Conservation (phyloP, 768 basidiomycete species). For the Russula earlei region DNA sequence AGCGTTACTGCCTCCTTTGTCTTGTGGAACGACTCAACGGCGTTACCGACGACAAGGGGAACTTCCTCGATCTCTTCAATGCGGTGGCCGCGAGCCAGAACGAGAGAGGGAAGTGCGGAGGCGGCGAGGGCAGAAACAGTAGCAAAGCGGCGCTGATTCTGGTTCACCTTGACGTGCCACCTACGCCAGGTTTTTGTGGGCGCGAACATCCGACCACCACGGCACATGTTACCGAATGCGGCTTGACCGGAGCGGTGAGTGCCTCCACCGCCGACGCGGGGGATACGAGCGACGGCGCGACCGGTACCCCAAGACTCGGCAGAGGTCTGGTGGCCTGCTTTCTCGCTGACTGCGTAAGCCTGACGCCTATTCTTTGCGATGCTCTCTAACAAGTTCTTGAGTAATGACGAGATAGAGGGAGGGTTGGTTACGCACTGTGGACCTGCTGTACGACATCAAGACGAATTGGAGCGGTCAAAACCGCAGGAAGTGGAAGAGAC, state of each 20-base stretch:
- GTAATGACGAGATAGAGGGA: not conserved
- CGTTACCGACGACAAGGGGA: slow-evolving; percentile 78
- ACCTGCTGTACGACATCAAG: slow-evolving; percentile 97
- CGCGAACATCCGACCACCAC: slow-evolving; percentile 99
- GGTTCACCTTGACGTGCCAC: slow-evolving; percentile 99
- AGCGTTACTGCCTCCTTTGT: slow-evolving; percentile 95
- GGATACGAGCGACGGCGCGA: slow-evolving; percentile 99
- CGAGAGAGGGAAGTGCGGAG: slow-evolving; percentile 94
- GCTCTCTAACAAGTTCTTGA: slow-evolving; percentile 55
- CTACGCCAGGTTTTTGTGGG: slow-evolving; percentile 99
- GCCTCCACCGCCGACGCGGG: slow-evolving; percentile 98
- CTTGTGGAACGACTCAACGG: slow-evolving; percentile 83
- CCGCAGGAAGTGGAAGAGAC: slow-evolving; percentile 89
- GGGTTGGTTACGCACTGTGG: slow-evolving; percentile 75
- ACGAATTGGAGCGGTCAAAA: slow-evolving; percentile 95
- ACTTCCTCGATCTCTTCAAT: slow-evolving; percentile 97
- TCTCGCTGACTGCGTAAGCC: slow-evolving; percentile 92
- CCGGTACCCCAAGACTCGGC: slow-evolving; percentile 99
- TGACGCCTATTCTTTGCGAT: slow-evolving; percentile 97
- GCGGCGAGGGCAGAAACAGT: slow-evolving; percentile 96
- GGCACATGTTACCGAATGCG: slow-evolving; percentile 99
- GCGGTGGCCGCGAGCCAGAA: slow-evolving; percentile 97
- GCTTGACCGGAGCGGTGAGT: slow-evolving; percentile 99
- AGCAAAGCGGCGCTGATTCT: slow-evolving; percentile 97
- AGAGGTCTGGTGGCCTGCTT: slow-evolving; percentile 98